phyloP scores from a whole-genome alignment of 768 basidiomycete genomes.

The Lentinus brumalis region DNA sequence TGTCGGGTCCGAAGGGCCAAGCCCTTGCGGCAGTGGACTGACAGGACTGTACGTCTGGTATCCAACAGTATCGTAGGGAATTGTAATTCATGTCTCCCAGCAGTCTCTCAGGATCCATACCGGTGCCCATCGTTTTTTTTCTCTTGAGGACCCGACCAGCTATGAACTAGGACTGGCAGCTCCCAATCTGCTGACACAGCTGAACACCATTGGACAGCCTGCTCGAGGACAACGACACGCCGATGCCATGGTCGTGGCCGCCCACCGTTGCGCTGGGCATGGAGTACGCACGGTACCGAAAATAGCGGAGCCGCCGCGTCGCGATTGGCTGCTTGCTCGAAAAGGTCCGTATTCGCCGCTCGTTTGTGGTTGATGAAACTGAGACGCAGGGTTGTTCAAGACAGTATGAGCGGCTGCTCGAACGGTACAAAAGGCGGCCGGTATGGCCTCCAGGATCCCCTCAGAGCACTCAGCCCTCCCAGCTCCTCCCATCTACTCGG shows the following conservation, averaged over 20 bases:
- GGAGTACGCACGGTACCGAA: background rate
- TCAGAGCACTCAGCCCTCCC: slow-evolving; percentile 1
- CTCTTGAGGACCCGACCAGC: no score
- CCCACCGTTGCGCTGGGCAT: background rate
- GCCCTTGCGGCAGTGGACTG: no score
- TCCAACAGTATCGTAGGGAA: no score
- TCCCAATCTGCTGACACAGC: background rate
- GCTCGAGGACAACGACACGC: background rate
- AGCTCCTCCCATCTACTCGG: background rate
- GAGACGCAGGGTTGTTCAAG: background rate
- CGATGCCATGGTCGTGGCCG: background rate
- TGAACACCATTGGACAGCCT: background rate
- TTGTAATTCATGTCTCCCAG: no score
- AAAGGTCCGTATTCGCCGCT: background rate
- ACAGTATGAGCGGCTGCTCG: background rate
- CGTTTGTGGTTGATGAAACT: background rate
- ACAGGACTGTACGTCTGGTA: no score
- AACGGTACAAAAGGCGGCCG: slow-evolving; percentile 1
- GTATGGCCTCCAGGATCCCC: background rate
- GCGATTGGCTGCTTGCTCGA: background rate
- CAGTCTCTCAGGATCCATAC: no score
- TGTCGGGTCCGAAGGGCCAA: no score
- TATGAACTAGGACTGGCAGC: no score
- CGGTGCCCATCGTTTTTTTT: no score
- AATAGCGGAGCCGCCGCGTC: background rate